A percentile compares a stretch with the other conserved stretches of the same genome.
These are phyloP conservation scores for Calycina marina DNA, from an alignment of 2,329 filamentous ascomycete genomes.

Conservation along the genomic window DNA sequence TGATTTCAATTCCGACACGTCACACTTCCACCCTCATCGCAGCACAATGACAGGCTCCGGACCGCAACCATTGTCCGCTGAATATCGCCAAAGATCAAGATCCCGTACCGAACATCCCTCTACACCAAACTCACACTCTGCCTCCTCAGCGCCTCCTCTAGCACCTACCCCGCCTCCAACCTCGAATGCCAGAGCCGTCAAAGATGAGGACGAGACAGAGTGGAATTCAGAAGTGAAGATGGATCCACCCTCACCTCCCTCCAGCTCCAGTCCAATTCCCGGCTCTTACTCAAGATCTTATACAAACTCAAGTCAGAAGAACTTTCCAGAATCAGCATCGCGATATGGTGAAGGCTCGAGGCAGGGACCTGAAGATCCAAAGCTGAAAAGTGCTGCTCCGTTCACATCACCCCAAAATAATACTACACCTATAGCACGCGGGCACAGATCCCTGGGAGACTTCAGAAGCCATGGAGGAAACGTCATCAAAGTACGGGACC, in stretches of 20 bases:
- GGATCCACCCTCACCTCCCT: constrained; percentile 17
- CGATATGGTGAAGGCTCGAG: constrained; percentile 7
- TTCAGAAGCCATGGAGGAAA: constrained; percentile 23
- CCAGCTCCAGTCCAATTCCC: constrained; percentile 16
- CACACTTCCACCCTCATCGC: constrained; percentile 31
- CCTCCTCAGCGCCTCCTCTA: constrained; percentile 9
- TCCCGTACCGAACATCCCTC: constrained; percentile 12
- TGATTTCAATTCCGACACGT: constrained; percentile 62
- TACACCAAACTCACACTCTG: constrained; percentile 17
- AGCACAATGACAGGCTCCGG: constrained; percentile 46
- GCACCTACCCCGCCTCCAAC: constrained; percentile 15
- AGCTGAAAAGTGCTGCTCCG: constrained; percentile 3
- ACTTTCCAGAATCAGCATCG: constrained; percentile 10
- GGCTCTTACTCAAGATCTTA: constrained; percentile 11
- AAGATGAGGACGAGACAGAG: constrained; percentile 6
- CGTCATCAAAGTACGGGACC: constrained; percentile 68
- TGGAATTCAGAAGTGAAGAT: constrained; percentile 7
- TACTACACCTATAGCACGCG: constrained; percentile 13
- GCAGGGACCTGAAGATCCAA: constrained; percentile 3
- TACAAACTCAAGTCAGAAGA: constrained; percentile 18
- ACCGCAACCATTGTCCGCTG: constrained; percentile 31
- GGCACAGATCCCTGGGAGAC: constrained; percentile 22
- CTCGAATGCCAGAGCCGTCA: constrained; percentile 8
- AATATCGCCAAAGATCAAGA: constrained; percentile 21
- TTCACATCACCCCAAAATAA: constrained; percentile 5